Evolutionary conservation across 345 rosid genomes (phyloP).

Genomic region (Erysimum cheiranthoides): DNA sequence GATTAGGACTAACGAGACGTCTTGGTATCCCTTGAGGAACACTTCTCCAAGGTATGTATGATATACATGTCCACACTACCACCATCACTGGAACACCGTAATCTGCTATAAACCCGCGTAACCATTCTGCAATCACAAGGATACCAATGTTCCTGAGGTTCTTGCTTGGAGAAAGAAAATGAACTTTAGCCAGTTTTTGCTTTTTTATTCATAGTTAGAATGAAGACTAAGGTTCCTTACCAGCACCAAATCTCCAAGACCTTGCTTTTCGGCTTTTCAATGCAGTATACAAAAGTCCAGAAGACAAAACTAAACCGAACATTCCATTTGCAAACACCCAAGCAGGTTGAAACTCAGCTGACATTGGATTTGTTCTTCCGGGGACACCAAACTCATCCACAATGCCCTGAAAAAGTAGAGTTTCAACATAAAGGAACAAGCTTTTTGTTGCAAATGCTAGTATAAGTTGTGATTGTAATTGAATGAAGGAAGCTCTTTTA

Average conservation of each 20-base stretch:
- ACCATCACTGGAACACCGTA: constrained; percentile 97
- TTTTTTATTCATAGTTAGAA: constrained; percentile 5
- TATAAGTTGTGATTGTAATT: neutral
- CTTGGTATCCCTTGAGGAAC: constrained; percentile 89
- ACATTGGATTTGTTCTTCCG: constrained; percentile 67
- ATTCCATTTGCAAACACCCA: constrained; percentile 97
- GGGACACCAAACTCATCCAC: constrained; percentile 88
- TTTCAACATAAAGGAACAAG: constrained; percentile 9
- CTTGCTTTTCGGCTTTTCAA: constrained; percentile 85
- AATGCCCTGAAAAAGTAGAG: constrained; percentile 60
- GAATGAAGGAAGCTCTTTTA: constrained; percentile 12
- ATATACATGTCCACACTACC: constrained; percentile 81
- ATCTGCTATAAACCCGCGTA: constrained; percentile 86
- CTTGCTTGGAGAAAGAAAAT: neutral
- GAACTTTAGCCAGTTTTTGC: neutral
- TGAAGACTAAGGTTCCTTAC: constrained; percentile 49
- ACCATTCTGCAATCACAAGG: constrained; percentile 56
- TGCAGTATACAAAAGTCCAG: constrained; percentile 78
- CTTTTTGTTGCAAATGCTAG: constrained; percentile 16
- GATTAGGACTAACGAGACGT: constrained; percentile 96
- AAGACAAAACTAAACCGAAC: constrained; percentile 83
- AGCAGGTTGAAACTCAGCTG: constrained; percentile 67
- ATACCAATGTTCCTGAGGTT: constrained; percentile 3
- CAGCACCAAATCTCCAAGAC: constrained; percentile 89
- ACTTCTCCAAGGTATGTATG: constrained; percentile 69